Conservation (phyloP, 192 early-diverging fungal genomes). For the Thamnidium elegans region DNA sequence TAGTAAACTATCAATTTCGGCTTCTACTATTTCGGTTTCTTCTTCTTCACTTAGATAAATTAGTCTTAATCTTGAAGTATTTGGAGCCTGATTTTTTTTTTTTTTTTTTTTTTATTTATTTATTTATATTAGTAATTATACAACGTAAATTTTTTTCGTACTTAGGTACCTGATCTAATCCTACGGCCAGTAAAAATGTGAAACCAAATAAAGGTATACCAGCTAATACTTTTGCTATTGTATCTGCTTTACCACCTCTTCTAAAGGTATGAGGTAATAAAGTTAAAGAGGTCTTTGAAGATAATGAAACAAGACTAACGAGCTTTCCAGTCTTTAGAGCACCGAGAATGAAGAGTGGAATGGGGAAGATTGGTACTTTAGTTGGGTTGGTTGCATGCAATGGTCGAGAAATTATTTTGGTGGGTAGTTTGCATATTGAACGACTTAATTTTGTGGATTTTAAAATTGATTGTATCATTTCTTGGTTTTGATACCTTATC, state of each 20-base stretch:
- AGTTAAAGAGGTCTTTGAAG: constrained; percentile 36
- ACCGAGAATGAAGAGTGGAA: constrained; percentile 29
- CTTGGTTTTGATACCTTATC: constrained; percentile 11
- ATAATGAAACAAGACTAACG: constrained; percentile 33
- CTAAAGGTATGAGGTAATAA: constrained; percentile 35
- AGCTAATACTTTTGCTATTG: constrained; percentile 27
- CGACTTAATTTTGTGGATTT: not conserved
- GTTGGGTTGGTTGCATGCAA: constrained; percentile 30
- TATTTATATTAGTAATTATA: not conserved
- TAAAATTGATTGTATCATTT: not conserved
- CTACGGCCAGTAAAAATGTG: constrained; percentile 24
- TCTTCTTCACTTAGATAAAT: constrained; percentile 49
- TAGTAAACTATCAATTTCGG: constrained; percentile 27
- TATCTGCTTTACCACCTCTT: not conserved
- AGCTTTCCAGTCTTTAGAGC: constrained; percentile 36
- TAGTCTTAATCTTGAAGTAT: constrained; percentile 51
- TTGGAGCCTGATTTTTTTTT: constrained; percentile 39
- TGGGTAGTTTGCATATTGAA: not conserved
- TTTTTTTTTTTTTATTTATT: constrained; percentile 1
- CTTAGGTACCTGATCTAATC: constrained; percentile 32
- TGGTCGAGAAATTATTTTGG: not conserved
- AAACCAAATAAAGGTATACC: constrained; percentile 33
- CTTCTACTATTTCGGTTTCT: constrained; percentile 39
- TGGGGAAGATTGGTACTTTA: constrained; percentile 29
- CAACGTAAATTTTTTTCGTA: not conserved